Evolutionary conservation across 495 filamentous ascomycete species (phyloP).

Genomic region (Tuber calosporum): DNA sequence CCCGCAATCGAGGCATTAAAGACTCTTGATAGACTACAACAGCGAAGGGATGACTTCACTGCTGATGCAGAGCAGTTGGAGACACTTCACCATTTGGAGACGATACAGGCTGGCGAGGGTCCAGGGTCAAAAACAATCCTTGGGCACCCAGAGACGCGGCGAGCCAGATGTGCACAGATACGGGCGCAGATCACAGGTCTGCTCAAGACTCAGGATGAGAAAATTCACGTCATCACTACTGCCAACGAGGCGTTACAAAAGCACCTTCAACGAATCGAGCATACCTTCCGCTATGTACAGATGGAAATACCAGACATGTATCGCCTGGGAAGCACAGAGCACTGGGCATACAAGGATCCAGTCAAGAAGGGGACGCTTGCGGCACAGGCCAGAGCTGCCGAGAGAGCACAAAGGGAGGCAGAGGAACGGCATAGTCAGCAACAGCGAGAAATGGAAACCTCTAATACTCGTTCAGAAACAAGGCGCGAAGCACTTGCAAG

Average conservation of each 20-base stretch:
- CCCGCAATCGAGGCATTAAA: conserved; percentile 37
- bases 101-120: conserved; percentile 26
- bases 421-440: conserved; percentile 57
- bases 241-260: conserved; percentile 82
- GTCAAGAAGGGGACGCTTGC: conserved; percentile 68
- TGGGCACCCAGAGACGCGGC: conserved; percentile 37
- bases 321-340: conserved; percentile 77
- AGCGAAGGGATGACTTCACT: conserved; percentile 34
- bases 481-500: conserved; percentile 29
- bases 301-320: conserved; percentile 89
- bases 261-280: conserved; percentile 74
- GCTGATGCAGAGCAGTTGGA: conserved; percentile 8
- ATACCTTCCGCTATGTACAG: conserved; percentile 73
- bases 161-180: conserved; percentile 45
- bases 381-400: conserved; percentile 59
- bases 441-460: conserved; percentile 28
- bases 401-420: conserved; percentile 68
- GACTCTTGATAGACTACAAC: conserved; percentile 38
- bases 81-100: conserved; percentile 34
- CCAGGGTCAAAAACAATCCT: conserved; percentile 29
- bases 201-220: conserved; percentile 83
- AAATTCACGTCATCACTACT: conserved; percentile 87
- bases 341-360: conserved; percentile 95
- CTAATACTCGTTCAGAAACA: conserved; percentile 31
- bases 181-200: conserved; percentile 62